phyloP scores from a whole-genome alignment of 1,139 yeast species.

The Candida sp. region DNA sequence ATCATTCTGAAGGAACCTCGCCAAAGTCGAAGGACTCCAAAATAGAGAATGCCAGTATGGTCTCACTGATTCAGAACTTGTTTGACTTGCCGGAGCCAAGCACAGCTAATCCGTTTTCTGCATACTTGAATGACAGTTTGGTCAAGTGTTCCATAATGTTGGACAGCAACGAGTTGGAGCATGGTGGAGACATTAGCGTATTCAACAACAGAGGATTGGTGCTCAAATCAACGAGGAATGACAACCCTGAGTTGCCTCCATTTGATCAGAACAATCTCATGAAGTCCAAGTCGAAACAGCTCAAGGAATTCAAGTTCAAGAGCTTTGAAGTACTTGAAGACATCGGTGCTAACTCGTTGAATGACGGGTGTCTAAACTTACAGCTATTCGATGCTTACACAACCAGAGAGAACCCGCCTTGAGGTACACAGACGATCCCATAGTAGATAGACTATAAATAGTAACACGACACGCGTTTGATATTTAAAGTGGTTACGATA shows the following conservation, averaged over 20 bases:
- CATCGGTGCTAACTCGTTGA: constrained; percentile 56
- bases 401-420: constrained; percentile 70
- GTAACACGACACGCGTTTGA: no score
- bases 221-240: constrained; percentile 23
- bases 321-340: constrained; percentile 77
- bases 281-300: neutral
- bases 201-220: constrained; percentile 33
- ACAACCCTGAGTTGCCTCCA: constrained; percentile 18
- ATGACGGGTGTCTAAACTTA: constrained; percentile 73
- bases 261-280: constrained; percentile 3
- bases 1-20: neutral
- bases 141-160: constrained; percentile 33
- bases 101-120: constrained; percentile 28
- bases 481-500: no score
- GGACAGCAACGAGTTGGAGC: constrained; percentile 35
- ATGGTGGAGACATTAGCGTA: constrained; percentile 37
- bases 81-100: constrained; percentile 42
- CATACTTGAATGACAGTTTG: constrained; percentile 23
- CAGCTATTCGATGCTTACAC: constrained; percentile 77
- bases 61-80: constrained; percentile 17
- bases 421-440: no score
- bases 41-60: neutral
- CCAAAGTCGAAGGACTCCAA: neutral
- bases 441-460: no score
- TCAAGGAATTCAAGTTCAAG: constrained; percentile 30